Evolutionary conservation across 495 filamentous ascomycete species (phyloP).

Genomic region (Penicilliopsis zonata): DNA sequence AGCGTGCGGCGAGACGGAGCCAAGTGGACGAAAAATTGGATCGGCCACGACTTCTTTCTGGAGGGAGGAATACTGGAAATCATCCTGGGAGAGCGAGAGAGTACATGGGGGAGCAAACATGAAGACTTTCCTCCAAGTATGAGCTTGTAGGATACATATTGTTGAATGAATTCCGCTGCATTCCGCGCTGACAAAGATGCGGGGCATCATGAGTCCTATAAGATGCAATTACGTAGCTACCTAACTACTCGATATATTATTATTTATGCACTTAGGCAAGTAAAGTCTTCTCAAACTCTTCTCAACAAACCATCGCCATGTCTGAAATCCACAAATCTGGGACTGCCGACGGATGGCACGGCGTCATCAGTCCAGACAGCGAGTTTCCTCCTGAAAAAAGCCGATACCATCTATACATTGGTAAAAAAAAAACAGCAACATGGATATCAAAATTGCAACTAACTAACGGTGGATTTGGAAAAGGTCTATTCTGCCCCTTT

Average conservation of each 20-base stretch:
- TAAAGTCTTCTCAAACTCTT: too few species aligned
- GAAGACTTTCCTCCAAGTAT: conserved; percentile 44
- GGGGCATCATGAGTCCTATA: too few species aligned
- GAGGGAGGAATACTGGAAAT: conserved; percentile 39
- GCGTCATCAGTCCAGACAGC: conserved; percentile 18
- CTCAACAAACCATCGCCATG: too few species aligned
- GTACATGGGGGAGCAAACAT: conserved; percentile 36
- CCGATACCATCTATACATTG: conserved; percentile 69
- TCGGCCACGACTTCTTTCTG: conserved; percentile 41
- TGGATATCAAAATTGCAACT: too few species aligned
- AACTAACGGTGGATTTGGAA: not conserved
- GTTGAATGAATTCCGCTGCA: too few species aligned
- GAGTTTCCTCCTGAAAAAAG: conserved; percentile 57
- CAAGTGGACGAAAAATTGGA: conserved; percentile 43
- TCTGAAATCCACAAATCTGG: conserved; percentile 11
- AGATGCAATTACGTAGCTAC: too few species aligned
- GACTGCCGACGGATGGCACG: conserved; percentile 32
- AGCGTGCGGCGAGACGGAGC: conserved; percentile 37
- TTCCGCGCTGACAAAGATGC: too few species aligned
- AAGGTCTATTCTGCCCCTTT: conserved; percentile 43
- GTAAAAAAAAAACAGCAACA: conserved; percentile 4
- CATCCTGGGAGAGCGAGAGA: conserved; percentile 34
- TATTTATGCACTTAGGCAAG: too few species aligned
- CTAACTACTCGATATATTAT: too few species aligned
- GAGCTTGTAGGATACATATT: too few species aligned